Base-by-base conservation (phyloP, 2,329 filamentous ascomycete species). In the Penicillium digitatum region DNA sequence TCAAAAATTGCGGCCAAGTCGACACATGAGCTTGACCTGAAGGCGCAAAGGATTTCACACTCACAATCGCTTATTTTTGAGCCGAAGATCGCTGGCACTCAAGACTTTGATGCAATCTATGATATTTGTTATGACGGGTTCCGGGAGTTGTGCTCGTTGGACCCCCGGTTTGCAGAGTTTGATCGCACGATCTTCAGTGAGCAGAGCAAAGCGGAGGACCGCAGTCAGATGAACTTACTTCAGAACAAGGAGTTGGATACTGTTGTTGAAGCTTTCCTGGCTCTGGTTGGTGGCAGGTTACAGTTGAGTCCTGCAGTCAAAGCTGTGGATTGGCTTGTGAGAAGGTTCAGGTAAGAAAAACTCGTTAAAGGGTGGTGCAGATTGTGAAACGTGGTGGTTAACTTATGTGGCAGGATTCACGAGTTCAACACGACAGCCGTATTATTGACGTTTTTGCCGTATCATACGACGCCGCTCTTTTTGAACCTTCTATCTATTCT, bases 41-140 rank as follows among this genome's bases (percentile, higher is more conserved):
- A 95, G 76, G 90, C 92, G 67, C 91, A 96, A 77, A 93, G 91
- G 75, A 85, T 88, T 58, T 86, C 90, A 60, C 94, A 99, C 76
- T 90, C 90, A 62, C 93, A 96, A 74, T 99, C 94, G 50, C 79
- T 99, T 58, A 89, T 99, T 56, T 99, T 95, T 78, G 92, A 96
- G 66, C 83, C 89, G 57, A 85, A 86, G 69, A 81, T 93, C 64
- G 94, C 94, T 48, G 87, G 88, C 6, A 86, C 86, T 16, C 94
- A 99, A 77, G 94, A 87, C 67, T 96, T 93, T 73, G 89, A 96
- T 69, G 89, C 87, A 5, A 82, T 99, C 55, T 97, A 89, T 72
- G 84, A 88, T 54, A 84, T 95, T 71, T 97, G 93, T 70, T 80
- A 86, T 63, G 89, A 95, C 67, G 94, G 92, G 2, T 99, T 93